Percentiles rank a stretch among this genome's conserved stretches.
Evolutionary conservation across 2,329 filamentous ascomycete genomes (phyloP).

Genomic region (Trichoderma sp.): DNA sequence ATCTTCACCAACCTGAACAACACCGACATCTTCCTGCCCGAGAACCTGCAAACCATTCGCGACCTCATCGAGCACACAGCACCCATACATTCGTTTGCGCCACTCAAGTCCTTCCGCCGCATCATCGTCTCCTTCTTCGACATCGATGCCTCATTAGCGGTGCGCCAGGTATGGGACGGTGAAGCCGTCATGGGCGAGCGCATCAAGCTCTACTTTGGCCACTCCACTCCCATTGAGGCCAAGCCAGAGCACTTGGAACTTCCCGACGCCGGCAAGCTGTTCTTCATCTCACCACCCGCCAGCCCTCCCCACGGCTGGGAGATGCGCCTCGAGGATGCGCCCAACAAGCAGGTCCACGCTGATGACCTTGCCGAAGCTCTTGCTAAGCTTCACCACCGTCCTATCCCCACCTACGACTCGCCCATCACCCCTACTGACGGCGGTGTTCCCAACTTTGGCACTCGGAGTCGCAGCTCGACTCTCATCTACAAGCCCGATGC

Average conservation of each 20-base stretch:
- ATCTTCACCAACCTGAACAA: slow-evolving; percentile 79
- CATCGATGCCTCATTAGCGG: slow-evolving; percentile 65
- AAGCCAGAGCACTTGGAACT: slow-evolving; percentile 61
- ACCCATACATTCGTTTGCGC: slow-evolving; percentile 73
- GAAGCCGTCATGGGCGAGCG: slow-evolving; percentile 69
- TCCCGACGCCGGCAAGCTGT: slow-evolving; percentile 67
- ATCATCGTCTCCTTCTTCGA: slow-evolving; percentile 78
- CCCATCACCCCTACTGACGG: slow-evolving; percentile 35
- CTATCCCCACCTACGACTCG: slow-evolving; percentile 28
- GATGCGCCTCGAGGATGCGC: slow-evolving; percentile 64
- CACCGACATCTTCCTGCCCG: slow-evolving; percentile 68
- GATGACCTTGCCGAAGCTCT: slow-evolving; percentile 67
- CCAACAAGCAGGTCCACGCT: slow-evolving; percentile 67
- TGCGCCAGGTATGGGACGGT: slow-evolving; percentile 71
- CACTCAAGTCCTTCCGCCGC: slow-evolving; percentile 77
- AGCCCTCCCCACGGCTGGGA: slow-evolving; percentile 69
- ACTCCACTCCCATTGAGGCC: slow-evolving; percentile 55
- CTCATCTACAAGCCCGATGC: slow-evolving; percentile 64
- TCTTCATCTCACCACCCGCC: slow-evolving; percentile 70
- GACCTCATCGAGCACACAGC: slow-evolving; percentile 68
- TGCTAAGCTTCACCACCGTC: slow-evolving; percentile 56
- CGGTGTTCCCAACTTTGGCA: slow-evolving; percentile 28
- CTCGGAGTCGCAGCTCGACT: slow-evolving; percentile 61
- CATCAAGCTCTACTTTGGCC: slow-evolving; percentile 68
- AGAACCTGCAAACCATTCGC: slow-evolving; percentile 72